Evolutionary conservation across 495 filamentous ascomycete species (phyloP).

Genomic region (Aspergillus carlsbadensis): DNA sequence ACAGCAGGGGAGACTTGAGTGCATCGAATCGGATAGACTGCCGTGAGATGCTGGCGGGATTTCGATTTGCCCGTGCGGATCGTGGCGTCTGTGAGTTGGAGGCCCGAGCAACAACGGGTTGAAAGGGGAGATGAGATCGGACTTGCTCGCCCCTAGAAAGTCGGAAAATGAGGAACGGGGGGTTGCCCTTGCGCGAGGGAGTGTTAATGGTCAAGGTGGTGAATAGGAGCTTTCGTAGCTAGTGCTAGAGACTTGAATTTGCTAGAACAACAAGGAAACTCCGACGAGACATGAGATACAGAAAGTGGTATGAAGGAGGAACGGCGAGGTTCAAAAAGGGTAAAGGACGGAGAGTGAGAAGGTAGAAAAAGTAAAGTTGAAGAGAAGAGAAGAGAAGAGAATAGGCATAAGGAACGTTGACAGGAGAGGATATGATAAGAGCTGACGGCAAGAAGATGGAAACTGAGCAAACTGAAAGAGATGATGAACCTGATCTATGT

Average conservation of each 20-base stretch:
- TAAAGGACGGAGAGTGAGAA: conserved; percentile 21
- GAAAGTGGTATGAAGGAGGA: conserved; percentile 37
- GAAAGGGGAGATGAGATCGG: too few relatives aligned
- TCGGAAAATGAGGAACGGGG: too few relatives aligned
- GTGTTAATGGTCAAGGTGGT: too few relatives aligned
- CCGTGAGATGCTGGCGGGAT: too few relatives aligned
- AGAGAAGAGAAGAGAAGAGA: conserved; percentile 11
- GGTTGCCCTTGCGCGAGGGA: too few relatives aligned
- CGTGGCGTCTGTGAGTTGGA: too few relatives aligned
- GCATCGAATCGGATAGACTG: too few relatives aligned
- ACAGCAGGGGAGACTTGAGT: too few relatives aligned
- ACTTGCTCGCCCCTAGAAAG: too few relatives aligned
- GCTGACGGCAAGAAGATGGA: neutral
- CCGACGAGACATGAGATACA: conserved; percentile 41
- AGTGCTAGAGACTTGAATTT: conserved; percentile 38
- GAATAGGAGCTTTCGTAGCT: conserved; percentile 22
- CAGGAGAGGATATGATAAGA: conserved; percentile 14
- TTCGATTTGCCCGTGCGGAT: too few relatives aligned
- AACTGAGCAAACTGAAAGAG: conserved; percentile 13
- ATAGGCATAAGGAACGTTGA: conserved; percentile 12
- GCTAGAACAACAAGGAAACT: conserved; percentile 37
- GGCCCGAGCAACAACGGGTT: neutral
- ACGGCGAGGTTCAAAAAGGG: conserved; percentile 1
- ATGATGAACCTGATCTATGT: conserved; percentile 48
- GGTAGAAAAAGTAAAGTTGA: conserved; percentile 11